phyloP scores from a whole-genome alignment of 2,329 filamentous ascomycete species.

The Xylaria sp. region DNA sequence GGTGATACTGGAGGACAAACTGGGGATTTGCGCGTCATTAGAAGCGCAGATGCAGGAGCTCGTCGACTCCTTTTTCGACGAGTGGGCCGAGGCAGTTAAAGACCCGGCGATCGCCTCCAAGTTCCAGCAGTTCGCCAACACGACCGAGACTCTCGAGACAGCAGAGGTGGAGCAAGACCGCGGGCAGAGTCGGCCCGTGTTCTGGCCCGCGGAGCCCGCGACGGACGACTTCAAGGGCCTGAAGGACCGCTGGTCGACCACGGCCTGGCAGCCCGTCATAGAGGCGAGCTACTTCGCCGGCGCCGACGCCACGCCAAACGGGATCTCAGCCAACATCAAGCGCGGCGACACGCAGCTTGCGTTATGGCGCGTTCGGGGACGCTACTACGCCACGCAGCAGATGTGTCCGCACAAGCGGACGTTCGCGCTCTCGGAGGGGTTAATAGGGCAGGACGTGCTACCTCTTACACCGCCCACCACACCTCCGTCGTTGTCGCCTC shows the following conservation, averaged over 20 bases:
- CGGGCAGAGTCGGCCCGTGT: slow-evolving; percentile 76
- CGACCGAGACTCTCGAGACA: slow-evolving; percentile 72
- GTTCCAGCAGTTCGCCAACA: slow-evolving; percentile 89
- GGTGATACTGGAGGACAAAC: slow-evolving; percentile 84
- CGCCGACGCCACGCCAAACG: slow-evolving; percentile 72
- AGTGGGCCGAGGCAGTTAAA: slow-evolving; percentile 86
- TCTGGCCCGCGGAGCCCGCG: slow-evolving; percentile 75
- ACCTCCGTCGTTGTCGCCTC: slow-evolving; percentile 48
- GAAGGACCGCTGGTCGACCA: slow-evolving; percentile 68
- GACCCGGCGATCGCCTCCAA: slow-evolving; percentile 72
- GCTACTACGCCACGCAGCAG: slow-evolving; percentile 87
- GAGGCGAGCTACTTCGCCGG: slow-evolving; percentile 74
- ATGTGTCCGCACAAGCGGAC: slow-evolving; percentile 95
- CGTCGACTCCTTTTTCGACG: slow-evolving; percentile 86
- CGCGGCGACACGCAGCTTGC: slow-evolving; percentile 89
- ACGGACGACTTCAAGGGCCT: slow-evolving; percentile 78
- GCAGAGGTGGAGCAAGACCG: slow-evolving; percentile 79
- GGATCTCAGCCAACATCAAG: slow-evolving; percentile 81
- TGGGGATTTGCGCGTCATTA: slow-evolving; percentile 84
- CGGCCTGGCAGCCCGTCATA: slow-evolving; percentile 84
- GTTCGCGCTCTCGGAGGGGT: slow-evolving; percentile 86
- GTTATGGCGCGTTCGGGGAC: slow-evolving; percentile 82
- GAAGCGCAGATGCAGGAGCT: slow-evolving; percentile 90
- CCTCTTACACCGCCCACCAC: slow-evolving; percentile 48
- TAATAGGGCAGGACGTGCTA: slow-evolving; percentile 74